Percentiles rank a stretch among this genome's conserved stretches.
phyloP scores from a whole-genome alignment of 148 eudicot genomes.

The Rhododendron molle region DNA sequence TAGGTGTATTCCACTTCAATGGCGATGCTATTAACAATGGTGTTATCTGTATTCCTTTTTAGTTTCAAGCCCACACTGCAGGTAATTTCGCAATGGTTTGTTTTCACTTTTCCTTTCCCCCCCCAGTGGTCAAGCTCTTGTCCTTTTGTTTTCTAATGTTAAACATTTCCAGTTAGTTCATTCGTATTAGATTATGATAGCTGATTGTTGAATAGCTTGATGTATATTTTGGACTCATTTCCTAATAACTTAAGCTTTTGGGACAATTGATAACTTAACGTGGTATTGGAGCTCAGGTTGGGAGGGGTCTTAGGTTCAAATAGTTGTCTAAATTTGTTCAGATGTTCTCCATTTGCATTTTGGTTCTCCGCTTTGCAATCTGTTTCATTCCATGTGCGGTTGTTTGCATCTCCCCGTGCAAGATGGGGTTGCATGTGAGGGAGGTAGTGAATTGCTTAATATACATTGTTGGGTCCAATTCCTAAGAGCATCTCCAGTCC shows the following conservation, averaged over 20 bases:
- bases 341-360: neutral
- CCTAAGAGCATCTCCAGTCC: neutral
- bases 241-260: neutral
- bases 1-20: conserved; percentile 97
- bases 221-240: neutral
- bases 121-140: neutral
- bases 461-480: neutral
- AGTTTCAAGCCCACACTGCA: conserved; percentile 82
- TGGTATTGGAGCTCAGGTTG: neutral
- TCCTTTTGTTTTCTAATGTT: neutral
- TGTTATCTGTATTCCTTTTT: conserved; percentile 72
- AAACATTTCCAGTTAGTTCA: neutral
- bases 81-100: conserved; percentile 32
- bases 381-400: neutral
- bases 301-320: neutral
- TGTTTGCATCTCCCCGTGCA: neutral
- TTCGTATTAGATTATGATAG: neutral
- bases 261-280: neutral
- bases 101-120: neutral
- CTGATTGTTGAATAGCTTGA: neutral
- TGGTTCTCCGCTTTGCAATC: neutral
- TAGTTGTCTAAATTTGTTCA: neutral
- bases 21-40: conserved; percentile 96
- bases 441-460: neutral
- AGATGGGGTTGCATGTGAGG: neutral